Evolutionary conservation across 495 filamentous ascomycete genomes (phyloP).

Genomic region (Staphylotrichum tortipilum): DNA sequence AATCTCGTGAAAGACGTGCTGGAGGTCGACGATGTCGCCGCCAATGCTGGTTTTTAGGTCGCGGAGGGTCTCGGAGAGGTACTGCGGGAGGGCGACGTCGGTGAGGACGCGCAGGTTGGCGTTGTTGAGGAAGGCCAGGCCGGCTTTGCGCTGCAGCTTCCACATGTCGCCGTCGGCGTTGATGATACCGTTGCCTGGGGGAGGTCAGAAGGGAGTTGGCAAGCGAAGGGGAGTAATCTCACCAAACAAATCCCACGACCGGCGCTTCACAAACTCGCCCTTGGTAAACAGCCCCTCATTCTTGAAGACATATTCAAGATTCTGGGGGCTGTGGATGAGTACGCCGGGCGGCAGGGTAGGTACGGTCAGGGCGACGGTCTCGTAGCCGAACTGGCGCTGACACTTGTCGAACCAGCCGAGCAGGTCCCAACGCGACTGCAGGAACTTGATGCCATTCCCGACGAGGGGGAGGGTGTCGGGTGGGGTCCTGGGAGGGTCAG

Average conservation of each 20-base stretch:
- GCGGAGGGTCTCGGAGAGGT: constrained; percentile 33
- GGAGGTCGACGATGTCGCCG: constrained; percentile 37
- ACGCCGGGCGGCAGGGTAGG: constrained; percentile 50
- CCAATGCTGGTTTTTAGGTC: constrained; percentile 21
- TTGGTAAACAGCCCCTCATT: constrained; percentile 50
- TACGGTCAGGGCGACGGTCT: constrained; percentile 48
- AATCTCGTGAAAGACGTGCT: constrained; percentile 49
- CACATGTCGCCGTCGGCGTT: constrained; percentile 54
- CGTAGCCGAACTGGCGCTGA: constrained; percentile 43
- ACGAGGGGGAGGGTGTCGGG: constrained; percentile 49
- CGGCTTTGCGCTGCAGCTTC: constrained; percentile 52
- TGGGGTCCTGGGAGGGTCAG: constrained; percentile 28
- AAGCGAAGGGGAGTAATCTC: background rate
- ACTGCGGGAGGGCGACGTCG: constrained; percentile 45
- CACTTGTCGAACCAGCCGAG: constrained; percentile 53
- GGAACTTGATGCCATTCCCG: constrained; percentile 51
- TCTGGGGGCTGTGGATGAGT: constrained; percentile 50
- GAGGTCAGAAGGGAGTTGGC: background rate
- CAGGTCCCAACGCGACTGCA: constrained; percentile 46
- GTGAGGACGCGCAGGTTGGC: constrained; percentile 48
- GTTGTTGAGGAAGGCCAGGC: constrained; percentile 47
- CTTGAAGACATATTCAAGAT: constrained; percentile 52
- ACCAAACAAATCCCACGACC: constrained; percentile 54
- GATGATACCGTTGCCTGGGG: constrained; percentile 50
- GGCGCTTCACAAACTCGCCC: constrained; percentile 47